phyloP scores from a whole-genome alignment of 1,284 basidiomycete species.

The Meripilus lineatus region DNA sequence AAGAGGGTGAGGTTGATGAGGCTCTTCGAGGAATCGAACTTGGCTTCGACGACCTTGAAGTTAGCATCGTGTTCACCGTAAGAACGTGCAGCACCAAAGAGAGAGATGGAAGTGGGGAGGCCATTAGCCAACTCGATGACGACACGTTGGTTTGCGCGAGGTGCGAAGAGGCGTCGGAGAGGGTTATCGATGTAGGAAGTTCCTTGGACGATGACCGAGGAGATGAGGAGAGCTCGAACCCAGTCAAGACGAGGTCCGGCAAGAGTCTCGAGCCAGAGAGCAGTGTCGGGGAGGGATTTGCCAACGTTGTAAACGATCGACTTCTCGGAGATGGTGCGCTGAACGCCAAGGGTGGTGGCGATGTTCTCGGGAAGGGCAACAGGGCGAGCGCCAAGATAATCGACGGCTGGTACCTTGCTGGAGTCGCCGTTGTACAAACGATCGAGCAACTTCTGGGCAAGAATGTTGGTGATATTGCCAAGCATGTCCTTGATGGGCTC shows the following conservation, averaged over 20 bases:
- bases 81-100: conserved; percentile 81
- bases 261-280: conserved; percentile 82
- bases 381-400: conserved; percentile 76
- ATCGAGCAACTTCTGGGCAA: conserved; percentile 81
- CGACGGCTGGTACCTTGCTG: conserved; percentile 75
- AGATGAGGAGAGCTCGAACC: conserved; percentile 84
- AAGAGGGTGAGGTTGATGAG: conserved; percentile 75
- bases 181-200: conserved; percentile 86
- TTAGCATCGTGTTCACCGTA: conserved; percentile 65
- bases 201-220: conserved; percentile 83
- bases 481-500: conserved; percentile 92
- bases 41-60: conserved; percentile 85
- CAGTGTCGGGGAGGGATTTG: conserved; percentile 48
- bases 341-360: conserved; percentile 39
- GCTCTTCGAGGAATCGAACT: conserved; percentile 49
- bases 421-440: conserved; percentile 79
- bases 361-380: conserved; percentile 25
- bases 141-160: conserved; percentile 77
- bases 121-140: conserved; percentile 49
- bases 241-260: conserved; percentile 81
- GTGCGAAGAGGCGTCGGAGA: conserved; percentile 81
- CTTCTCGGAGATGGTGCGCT: conserved; percentile 39
- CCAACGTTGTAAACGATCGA: conserved; percentile 57
- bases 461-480: conserved; percentile 77
- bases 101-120: conserved; percentile 49